Conservation (phyloP, 2,329 filamentous ascomycete species). For the Gyromitra esculenta region DNA sequence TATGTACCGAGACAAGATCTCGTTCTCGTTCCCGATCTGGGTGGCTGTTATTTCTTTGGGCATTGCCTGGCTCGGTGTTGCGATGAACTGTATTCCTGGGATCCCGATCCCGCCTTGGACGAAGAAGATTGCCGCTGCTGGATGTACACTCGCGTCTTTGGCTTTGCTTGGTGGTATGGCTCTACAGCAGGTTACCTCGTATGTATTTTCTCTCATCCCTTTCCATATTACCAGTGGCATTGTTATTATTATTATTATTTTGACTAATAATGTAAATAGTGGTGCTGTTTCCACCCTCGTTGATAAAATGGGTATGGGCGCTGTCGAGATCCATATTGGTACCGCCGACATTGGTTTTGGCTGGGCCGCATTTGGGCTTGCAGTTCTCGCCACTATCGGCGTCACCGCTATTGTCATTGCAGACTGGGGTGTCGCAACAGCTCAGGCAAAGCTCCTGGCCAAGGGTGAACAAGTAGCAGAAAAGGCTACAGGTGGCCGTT, state of each 20-base stretch:
- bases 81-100: constrained; percentile 54
- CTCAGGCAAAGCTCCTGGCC: constrained; percentile 50
- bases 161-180: constrained; percentile 55
- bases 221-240: background rate
- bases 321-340: constrained; percentile 55
- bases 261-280: constrained; percentile 2
- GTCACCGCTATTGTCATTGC: constrained; percentile 54
- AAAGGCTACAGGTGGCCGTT: constrained; percentile 41
- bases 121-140: constrained; percentile 51
- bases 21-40: constrained; percentile 56
- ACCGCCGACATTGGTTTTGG: constrained; percentile 55
- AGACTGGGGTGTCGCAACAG: constrained; percentile 55
- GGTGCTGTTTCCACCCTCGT: constrained; percentile 55
- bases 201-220: background rate
- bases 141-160: constrained; percentile 41
- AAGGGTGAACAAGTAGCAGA: constrained; percentile 45
- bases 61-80: constrained; percentile 53
- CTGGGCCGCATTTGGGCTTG: constrained; percentile 56
- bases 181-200: constrained; percentile 56
- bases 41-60: constrained; percentile 51
- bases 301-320: constrained; percentile 52
- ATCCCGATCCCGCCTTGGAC: constrained; percentile 55
- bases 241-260: too few relatives aligned
- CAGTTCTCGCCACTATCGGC: constrained; percentile 51
- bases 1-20: constrained; percentile 56